Evolutionary conservation across 73 alveolate species (phyloP).

Genomic region (Blepharisma japonicum): DNA sequence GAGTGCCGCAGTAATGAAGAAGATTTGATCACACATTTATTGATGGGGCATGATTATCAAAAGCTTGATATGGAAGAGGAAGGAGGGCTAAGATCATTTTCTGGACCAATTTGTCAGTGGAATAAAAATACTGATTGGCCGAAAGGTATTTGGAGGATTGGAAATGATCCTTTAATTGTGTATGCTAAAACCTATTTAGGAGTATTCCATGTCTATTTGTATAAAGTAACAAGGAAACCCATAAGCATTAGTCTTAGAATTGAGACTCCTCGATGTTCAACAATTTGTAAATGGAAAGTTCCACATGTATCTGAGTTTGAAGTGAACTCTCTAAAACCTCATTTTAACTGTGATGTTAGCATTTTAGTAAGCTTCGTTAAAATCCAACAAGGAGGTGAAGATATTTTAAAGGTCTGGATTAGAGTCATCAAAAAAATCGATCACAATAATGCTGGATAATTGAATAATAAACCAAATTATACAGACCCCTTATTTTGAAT

Average conservation of each 20-base stretch:
- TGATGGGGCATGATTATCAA: neutral
- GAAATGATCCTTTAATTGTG: neutral
- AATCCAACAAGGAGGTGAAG: neutral
- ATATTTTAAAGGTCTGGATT: neutral
- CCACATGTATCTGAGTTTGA: neutral
- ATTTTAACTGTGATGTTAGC: neutral
- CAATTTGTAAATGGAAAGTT: neutral
- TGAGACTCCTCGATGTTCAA: neutral
- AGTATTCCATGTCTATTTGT: neutral
- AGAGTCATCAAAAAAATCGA: neutral
- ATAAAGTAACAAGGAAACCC: neutral
- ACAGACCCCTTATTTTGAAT: no score
- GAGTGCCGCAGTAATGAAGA: neutral
- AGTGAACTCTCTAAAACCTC: neutral
- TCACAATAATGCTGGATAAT: no score
- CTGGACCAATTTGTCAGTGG: neutral
- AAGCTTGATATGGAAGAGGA: neutral
- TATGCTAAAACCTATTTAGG: neutral
- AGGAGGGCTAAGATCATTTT: slow-evolving; percentile 7
- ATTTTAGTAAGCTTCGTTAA: neutral
- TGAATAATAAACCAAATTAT: no score
- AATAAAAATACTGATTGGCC: slow-evolving; percentile 2
- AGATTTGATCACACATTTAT: neutral
- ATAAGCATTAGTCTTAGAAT: neutral
- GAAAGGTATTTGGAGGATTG: neutral